Conservation (phyloP, 108 stramenopile genomes). For the Conticribra guillardii region DNA sequence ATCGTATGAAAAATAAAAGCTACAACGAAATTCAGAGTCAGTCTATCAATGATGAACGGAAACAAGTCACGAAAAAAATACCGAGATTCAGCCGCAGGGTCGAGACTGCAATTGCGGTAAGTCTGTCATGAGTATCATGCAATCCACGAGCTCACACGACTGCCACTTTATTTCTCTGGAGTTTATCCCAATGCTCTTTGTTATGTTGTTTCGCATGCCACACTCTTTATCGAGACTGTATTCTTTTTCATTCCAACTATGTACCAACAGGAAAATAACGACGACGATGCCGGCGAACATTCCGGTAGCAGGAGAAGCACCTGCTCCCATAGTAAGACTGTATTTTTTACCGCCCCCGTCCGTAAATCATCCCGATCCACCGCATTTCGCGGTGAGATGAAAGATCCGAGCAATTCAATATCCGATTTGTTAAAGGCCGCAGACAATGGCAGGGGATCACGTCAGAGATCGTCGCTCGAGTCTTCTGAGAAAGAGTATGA, state of each 20-base stretch:
- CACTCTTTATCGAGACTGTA: background rate
- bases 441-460: slow-evolving; percentile 7
- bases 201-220: background rate
- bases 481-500: too few relatives aligned
- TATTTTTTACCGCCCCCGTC: slow-evolving; percentile 6
- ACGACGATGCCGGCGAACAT: slow-evolving; percentile 13
- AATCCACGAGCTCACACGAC: too few relatives aligned
- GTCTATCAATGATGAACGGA: too few relatives aligned
- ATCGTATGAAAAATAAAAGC: too few relatives aligned
- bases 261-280: slow-evolving; percentile 8
- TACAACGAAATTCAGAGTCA: too few relatives aligned
- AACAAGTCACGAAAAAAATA: too few relatives aligned
- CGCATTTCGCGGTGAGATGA: slow-evolving; percentile 51
- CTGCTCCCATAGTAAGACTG: slow-evolving; percentile 17
- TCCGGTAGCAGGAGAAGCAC: slow-evolving; percentile 22
- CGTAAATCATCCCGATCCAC: slow-evolving; percentile 47
- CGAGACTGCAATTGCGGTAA: background rate
- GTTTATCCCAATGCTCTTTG: background rate
- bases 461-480: slow-evolving; percentile 32
- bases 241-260: background rate
- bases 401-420: slow-evolving; percentile 48
- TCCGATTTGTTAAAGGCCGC: slow-evolving; percentile 45
- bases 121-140: too few relatives aligned
- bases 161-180: too few relatives aligned
- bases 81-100: background rate